phyloP scores from a whole-genome alignment of 164 flowering plant species.

The Magnolia sinica region DNA sequence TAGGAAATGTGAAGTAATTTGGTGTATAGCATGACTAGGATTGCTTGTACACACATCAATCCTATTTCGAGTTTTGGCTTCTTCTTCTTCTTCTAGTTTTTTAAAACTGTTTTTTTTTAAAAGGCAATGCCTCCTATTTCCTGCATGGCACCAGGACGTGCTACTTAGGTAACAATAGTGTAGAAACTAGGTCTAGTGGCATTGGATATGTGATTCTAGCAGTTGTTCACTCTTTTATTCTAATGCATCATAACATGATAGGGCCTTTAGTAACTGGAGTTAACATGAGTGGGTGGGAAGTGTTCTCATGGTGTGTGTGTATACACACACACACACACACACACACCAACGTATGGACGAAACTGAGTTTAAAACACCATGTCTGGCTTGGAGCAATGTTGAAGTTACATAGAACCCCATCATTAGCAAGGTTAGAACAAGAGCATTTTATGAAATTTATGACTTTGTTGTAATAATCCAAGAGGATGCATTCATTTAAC shows the following conservation, averaged over 20 bases:
- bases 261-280: background rate
- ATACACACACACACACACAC: background rate
- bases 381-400: no score
- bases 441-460: no score
- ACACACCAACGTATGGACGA: no score
- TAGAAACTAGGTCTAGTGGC: conserved; percentile 98
- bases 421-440: no score
- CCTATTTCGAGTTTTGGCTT: background rate
- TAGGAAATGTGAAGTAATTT: background rate
- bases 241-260: background rate
- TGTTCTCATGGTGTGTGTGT: no score
- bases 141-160: conserved; percentile 89
- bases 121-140: conserved; percentile 93
- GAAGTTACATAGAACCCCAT: no score
- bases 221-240: conserved; percentile 9
- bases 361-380: no score
- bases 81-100: no score
- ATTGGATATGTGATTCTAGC: conserved; percentile 61
- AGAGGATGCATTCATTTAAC: no score
- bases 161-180: conserved; percentile 93
- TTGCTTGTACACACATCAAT: background rate
- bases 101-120: no score
- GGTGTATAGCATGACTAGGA: background rate
- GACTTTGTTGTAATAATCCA: no score
- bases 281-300: background rate